phyloP scores from a whole-genome alignment of 345 rosid genomes.

The Populus alba region DNA sequence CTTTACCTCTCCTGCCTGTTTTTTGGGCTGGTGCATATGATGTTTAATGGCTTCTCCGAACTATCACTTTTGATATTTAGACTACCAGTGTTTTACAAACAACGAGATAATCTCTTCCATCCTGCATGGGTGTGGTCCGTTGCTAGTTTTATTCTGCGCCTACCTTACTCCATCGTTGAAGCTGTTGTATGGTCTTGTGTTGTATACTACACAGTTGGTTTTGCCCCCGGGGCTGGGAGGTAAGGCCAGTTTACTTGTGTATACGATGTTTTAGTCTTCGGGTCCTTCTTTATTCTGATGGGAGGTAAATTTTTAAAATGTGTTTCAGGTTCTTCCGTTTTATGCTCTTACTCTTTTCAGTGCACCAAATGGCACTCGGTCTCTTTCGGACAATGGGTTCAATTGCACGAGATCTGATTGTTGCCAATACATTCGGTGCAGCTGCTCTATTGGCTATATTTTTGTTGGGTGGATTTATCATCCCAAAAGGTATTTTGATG shows the following conservation, averaged over 20 bases:
- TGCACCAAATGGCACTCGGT: constrained; percentile 94
- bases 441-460: constrained; percentile 56
- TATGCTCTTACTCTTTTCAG: constrained; percentile 62
- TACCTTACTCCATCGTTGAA: constrained; percentile 83
- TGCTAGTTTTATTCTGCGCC: constrained; percentile 73
- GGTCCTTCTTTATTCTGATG: constrained; percentile 1
- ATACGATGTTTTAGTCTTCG: neutral
- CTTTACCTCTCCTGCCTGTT: constrained; percentile 81
- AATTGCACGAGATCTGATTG: constrained; percentile 76
- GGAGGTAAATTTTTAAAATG: neutral
- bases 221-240: constrained; percentile 77
- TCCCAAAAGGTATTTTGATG: constrained; percentile 64
- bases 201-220: constrained; percentile 77
- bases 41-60: constrained; percentile 88
- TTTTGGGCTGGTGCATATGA: constrained; percentile 79
- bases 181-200: constrained; percentile 82
- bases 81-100: constrained; percentile 88
- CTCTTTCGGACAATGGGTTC: constrained; percentile 77
- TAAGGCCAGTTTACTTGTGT: constrained; percentile 15
- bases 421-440: constrained; percentile 87
- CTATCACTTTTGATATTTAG: constrained; percentile 78
- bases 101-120: constrained; percentile 82
- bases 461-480: constrained; percentile 82
- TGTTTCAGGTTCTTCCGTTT: constrained; percentile 73
- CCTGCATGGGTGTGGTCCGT: constrained; percentile 92